phyloP scores from a whole-genome alignment of 208 protist species.

The Trypanosoma rangeli region DNA sequence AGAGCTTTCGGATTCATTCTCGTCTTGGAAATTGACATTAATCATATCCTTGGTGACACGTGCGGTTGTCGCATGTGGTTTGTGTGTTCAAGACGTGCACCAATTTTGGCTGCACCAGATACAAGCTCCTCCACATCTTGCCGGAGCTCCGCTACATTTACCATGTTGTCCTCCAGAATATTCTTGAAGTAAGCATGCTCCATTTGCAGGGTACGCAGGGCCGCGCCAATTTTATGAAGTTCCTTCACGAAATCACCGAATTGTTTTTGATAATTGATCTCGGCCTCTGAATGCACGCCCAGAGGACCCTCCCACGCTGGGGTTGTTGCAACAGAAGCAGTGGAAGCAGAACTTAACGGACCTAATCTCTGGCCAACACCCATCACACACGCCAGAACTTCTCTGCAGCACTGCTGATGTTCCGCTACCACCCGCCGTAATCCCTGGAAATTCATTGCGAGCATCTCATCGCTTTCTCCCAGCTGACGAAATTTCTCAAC shows the following conservation, averaged over 20 bases:
- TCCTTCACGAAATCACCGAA: conserved; percentile 5
- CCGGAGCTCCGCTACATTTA: conserved; percentile 4
- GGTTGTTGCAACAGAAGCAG: not conserved
- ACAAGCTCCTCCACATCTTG: not conserved
- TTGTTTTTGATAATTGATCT: not conserved
- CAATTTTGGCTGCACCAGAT: not conserved
- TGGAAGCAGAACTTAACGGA: not conserved
- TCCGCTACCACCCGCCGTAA: not conserved
- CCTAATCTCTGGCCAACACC: not conserved
- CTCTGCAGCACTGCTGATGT: not conserved
- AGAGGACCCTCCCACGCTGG: not conserved
- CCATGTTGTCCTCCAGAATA: not conserved
- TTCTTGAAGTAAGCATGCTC: not conserved
- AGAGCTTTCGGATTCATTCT: not conserved
- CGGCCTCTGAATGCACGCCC: not conserved
- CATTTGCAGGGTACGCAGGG: not conserved
- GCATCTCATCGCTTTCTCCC: conserved; percentile 21
- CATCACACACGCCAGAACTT: not conserved
- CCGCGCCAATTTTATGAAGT: conserved; percentile 1
- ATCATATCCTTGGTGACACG: too few species aligned
- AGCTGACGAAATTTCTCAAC: conserved; percentile 30
- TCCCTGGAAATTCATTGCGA: conserved; percentile 6
- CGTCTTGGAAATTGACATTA: too few species aligned
- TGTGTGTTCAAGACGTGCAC: too few species aligned
- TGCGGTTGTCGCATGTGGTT: too few species aligned